Base-by-base conservation (phyloP, 805 yeast genomes). In the Cyberlindnera subsufficiens region DNA sequence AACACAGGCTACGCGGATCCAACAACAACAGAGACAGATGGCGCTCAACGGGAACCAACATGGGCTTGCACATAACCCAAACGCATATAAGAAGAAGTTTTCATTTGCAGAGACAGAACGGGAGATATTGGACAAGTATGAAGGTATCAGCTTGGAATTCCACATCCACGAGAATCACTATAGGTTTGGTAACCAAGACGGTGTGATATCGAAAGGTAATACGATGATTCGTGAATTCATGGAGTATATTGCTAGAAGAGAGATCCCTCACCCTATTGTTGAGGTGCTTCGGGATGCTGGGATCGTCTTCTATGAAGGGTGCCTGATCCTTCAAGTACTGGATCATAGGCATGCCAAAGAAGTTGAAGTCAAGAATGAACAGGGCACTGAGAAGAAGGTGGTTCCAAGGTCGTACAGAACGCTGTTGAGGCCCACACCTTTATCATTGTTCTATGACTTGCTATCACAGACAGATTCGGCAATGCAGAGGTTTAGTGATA, bases 121-220 rank as follows among this genome's bases (percentile, higher is more conserved):
- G 44, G 86, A 82, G 39, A 72, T 93, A 8, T 63, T 93, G 52
- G 77, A 78, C 46, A 90, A 89, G 60, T 90, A 82, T 60, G 80
- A 82, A 51, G 77, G 78, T 43, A 76, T 75, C 47, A 85, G 91
- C 32, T 65, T 91, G 45, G 95, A 81, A 50, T 82, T 91, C 55
- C 97, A 91, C 56, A 88, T 91, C 19, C 90, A 86, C 63, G 93
- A 88, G 54, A 88, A 87, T 43, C 96, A 90, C 64, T 91, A 81
- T 61, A 76, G 95, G 47, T 90, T 91, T 67, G 95, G 95, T 49
- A 86, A 86, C 50, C 91, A 85, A 40, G 97, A 90, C 53, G 88
- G 95, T 7, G 75, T 86, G 38, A 84, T 93, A 33, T 89, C 96
- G 6, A 84, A 84, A 56, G 75, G 75, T 54, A 85, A 86, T 46